phyloP scores from a whole-genome alignment of 768 basidiomycete species.

The Asterophora lycoperdoides region DNA sequence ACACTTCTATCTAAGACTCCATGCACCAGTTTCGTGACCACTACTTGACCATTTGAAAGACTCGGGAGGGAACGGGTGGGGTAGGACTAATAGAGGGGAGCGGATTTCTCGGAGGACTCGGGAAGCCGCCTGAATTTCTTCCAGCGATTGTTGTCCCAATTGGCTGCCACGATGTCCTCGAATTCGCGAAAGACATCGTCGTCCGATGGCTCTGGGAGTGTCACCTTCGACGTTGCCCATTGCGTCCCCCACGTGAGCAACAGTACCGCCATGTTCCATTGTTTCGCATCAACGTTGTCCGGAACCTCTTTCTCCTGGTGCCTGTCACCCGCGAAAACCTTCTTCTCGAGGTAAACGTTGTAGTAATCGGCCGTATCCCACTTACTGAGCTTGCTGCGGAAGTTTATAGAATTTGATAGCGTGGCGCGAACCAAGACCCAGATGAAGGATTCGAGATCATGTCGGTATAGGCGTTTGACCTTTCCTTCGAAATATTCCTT shows the following conservation, averaged over 20 bases:
- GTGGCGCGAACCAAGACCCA: conserved; percentile 1
- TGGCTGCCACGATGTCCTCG: neutral
- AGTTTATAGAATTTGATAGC: neutral
- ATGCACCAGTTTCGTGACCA: neutral
- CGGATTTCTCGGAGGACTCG: neutral
- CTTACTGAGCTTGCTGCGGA: neutral
- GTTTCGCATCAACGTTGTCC: neutral
- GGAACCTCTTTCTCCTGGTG: neutral
- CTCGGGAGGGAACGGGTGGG: neutral
- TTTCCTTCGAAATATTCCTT: neutral
- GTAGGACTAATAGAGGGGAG: neutral
- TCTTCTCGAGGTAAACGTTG: neutral
- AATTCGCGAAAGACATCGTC: neutral
- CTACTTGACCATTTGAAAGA: neutral
- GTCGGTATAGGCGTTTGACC: conserved; percentile 1
- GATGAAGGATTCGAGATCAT: conserved; percentile 8
- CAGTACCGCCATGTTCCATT: neutral
- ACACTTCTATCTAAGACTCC: neutral
- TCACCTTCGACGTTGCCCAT: neutral
- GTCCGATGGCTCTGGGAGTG: neutral
- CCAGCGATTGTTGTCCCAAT: no score
- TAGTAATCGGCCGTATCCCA: neutral
- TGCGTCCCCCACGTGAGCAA: neutral
- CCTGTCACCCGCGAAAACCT: neutral
- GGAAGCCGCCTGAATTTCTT: neutral